phyloP scores from a whole-genome alignment of 345 rosid genomes.

The Brassica nigra region DNA sequence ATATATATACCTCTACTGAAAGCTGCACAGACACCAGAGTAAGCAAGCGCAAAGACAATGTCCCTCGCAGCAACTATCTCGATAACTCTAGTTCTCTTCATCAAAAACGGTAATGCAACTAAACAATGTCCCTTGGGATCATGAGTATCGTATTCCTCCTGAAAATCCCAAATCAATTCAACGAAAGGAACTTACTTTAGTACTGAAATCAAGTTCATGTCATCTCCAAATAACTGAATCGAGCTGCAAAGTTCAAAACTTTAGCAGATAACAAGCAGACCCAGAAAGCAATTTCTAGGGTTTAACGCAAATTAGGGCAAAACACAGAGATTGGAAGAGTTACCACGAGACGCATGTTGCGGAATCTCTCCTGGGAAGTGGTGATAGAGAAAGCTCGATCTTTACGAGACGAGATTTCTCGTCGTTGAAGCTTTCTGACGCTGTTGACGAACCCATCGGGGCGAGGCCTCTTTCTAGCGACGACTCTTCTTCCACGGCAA shows the following conservation, averaged over 20 bases:
- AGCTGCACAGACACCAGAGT: conserved; percentile 95
- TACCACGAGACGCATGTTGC: conserved; percentile 71
- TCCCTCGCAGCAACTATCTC: conserved; percentile 95
- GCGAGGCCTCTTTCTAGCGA: conserved; percentile 65
- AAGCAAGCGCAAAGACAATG: conserved; percentile 92
- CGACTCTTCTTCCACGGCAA: conserved; percentile 64
- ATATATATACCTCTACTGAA: conserved; percentile 78
- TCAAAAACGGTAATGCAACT: conserved; percentile 80
- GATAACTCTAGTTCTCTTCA: conserved; percentile 83
- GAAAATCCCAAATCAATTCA: not conserved
- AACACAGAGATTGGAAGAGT: not conserved
- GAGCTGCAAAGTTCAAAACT: not conserved
- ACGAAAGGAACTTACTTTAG: not conserved
- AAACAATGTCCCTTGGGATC: conserved; percentile 84
- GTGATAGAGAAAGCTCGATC: conserved; percentile 62
- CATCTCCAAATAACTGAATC: not conserved
- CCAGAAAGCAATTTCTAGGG: conserved; percentile 27
- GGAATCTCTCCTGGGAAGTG: conserved; percentile 67
- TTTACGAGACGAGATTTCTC: conserved; percentile 67
- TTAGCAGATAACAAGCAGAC: not conserved
- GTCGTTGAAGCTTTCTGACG: conserved; percentile 70
- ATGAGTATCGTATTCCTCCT: conserved; percentile 97
- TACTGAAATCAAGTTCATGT: not conserved
- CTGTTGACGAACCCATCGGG: conserved; percentile 67
- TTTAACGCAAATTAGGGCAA: conserved; percentile 18